phyloP scores from a whole-genome alignment of 441 rosid species.

The Metrosideros polymorpha region DNA sequence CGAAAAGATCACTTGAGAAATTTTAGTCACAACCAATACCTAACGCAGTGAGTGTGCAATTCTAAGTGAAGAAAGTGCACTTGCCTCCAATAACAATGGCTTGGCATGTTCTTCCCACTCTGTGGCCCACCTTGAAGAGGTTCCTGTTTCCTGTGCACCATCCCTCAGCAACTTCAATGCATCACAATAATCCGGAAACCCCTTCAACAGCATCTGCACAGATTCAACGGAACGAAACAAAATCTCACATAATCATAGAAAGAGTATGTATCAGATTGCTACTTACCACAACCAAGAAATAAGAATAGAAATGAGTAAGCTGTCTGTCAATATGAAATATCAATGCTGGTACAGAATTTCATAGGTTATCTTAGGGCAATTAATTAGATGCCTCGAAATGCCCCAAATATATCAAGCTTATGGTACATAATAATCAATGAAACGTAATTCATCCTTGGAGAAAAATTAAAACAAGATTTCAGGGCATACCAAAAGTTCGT shows the following conservation, averaged over 20 bases:
- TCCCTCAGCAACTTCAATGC: constrained; percentile 49
- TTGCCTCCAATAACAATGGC: constrained; percentile 66
- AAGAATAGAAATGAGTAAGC: background rate
- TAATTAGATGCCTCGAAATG: background rate
- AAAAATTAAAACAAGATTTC: background rate
- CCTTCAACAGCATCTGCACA: constrained; percentile 74
- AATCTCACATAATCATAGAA: background rate
- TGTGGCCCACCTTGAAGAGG: constrained; percentile 70
- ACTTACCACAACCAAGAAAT: background rate
- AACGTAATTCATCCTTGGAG: background rate
- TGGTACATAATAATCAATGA: background rate
- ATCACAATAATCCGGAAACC: constrained; percentile 64
- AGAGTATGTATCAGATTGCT: background rate
- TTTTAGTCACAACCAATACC: background rate
- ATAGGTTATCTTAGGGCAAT: background rate
- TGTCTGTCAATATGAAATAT: background rate
- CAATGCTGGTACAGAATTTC: background rate
- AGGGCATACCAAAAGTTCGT: constrained; percentile 57
- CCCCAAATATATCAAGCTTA: background rate
- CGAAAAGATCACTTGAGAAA: background rate
- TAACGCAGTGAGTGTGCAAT: background rate
- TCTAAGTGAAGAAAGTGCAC: background rate
- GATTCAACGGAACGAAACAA: background rate
- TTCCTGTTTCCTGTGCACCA: constrained; percentile 59
- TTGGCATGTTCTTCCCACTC: constrained; percentile 94